Evolutionary conservation across 2,329 filamentous ascomycete genomes (phyloP).

Genomic region (Cucurbitaria berberidis): DNA sequence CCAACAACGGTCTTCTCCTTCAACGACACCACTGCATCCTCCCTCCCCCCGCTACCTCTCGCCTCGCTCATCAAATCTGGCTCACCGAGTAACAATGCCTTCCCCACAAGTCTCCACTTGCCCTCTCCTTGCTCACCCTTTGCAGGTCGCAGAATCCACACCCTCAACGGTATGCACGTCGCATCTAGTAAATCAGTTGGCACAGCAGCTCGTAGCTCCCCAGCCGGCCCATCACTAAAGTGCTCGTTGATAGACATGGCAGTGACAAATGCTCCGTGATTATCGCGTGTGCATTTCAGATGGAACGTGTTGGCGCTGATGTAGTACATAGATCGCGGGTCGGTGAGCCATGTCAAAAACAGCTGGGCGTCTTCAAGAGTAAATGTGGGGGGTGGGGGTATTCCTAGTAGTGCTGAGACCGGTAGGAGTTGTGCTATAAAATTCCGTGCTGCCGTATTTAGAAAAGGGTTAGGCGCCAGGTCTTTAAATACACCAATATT

Average conservation of each 20-base stretch:
- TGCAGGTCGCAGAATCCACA: slow-evolving; percentile 17
- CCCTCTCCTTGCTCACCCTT: background rate
- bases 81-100: slow-evolving; percentile 21
- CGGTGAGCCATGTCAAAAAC: slow-evolving; percentile 24
- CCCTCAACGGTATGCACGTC: slow-evolving; percentile 13
- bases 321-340: slow-evolving; percentile 23
- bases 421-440: slow-evolving; percentile 9
- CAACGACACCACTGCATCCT: slow-evolving; percentile 5
- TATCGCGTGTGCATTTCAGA: slow-evolving; percentile 6
- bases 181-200: slow-evolving; percentile 13
- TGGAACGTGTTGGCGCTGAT: slow-evolving; percentile 3
- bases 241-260: slow-evolving; percentile 8
- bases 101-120: slow-evolving; percentile 19
- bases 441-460: slow-evolving; percentile 6
- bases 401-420: background rate
- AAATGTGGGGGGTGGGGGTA: background rate
- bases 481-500: slow-evolving; percentile 12
- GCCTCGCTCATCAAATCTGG: slow-evolving; percentile 11
- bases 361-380: slow-evolving; percentile 13
- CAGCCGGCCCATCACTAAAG: slow-evolving; percentile 2
- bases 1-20: background rate
- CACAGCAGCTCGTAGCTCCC: slow-evolving; percentile 13
- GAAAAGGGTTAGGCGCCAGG: slow-evolving; percentile 5
- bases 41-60: background rate
- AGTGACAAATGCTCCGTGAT: slow-evolving; percentile 5